Percentiles rank a stretch among this genome's conserved stretches.
These are phyloP conservation scores for Pleurotus ostreatus DNA, from an alignment of 768 basidiomycete species.

Conservation along the genomic window DNA sequence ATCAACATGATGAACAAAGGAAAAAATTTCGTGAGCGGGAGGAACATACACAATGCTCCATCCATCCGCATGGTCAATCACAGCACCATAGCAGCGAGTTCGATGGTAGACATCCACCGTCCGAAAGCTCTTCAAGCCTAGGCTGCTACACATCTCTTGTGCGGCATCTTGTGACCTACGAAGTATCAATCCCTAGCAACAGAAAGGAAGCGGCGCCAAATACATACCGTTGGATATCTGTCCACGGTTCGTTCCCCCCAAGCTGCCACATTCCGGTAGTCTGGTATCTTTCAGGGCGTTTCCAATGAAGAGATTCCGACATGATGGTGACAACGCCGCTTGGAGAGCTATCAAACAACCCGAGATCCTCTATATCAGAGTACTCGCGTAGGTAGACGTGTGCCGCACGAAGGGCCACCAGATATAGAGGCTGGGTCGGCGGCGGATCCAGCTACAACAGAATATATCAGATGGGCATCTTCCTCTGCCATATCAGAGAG, in stretches of 20 bases:
- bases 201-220: too few species aligned
- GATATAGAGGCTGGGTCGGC: conserved; percentile 59
- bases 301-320: conserved; percentile 52
- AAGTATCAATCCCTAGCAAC: neutral
- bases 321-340: conserved; percentile 55
- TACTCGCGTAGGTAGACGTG: conserved; percentile 72
- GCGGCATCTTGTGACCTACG: conserved; percentile 41
- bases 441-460: conserved; percentile 56
- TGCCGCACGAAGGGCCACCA: conserved; percentile 56
- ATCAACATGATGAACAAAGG: neutral
- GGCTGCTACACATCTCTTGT: conserved; percentile 38
- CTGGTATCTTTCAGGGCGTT: conserved; percentile 29
- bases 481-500: neutral
- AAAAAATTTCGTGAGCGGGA: conserved; percentile 37
- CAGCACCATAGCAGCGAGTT: conserved; percentile 66
- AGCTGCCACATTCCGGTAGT: conserved; percentile 38
- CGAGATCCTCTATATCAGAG: conserved; percentile 67
- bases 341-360: conserved; percentile 42
- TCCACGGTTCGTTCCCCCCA: conserved; percentile 42
- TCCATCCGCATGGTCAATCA: conserved; percentile 63
- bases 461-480: neutral
- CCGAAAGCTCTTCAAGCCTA: conserved; percentile 57
- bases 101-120: conserved; percentile 77
- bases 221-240: conserved; percentile 34
- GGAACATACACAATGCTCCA: conserved; percentile 72